These are phyloP conservation scores for Penicillium vulpinum DNA, from an alignment of 2,329 filamentous ascomycete genomes.

Conservation along the genomic window DNA sequence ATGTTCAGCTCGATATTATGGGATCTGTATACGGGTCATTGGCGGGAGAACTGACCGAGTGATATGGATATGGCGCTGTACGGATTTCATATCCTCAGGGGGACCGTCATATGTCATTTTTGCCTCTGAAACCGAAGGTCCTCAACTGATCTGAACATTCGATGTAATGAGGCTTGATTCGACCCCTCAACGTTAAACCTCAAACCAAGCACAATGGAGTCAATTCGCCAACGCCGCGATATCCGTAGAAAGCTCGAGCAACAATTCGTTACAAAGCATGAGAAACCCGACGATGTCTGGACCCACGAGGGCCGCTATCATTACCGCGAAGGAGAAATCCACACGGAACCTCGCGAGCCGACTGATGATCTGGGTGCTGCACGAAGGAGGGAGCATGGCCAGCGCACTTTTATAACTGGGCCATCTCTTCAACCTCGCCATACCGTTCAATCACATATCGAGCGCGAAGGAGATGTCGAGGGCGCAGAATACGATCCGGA, in stretches of 20 bases:
- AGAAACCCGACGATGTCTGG: conserved; percentile 14
- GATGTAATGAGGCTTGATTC: not conserved
- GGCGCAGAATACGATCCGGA: conserved; percentile 14
- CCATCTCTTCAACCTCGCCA: conserved; percentile 7
- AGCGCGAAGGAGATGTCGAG: conserved; percentile 9
- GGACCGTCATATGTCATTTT: conserved; percentile 9
- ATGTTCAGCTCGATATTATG: not conserved
- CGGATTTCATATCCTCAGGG: conserved; percentile 1
- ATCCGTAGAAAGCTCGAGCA: conserved; percentile 21
- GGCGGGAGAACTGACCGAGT: conserved; percentile 11
- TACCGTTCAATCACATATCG: not conserved
- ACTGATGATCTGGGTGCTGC: not conserved
- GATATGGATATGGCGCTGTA: not conserved
- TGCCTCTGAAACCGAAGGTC: not conserved
- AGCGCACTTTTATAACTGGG: conserved; percentile 3
- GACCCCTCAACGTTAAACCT: not conserved
- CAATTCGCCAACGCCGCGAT: conserved; percentile 10
- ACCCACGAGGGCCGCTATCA: conserved; percentile 19
- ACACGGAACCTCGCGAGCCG: not conserved
- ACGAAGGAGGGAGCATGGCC: conserved; percentile 8
- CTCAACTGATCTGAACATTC: not conserved
- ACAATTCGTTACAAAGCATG: conserved; percentile 21
- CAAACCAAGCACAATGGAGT: conserved; percentile 14
- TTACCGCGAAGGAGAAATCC: conserved; percentile 9
- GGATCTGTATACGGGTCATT: conserved; percentile 9